Conservation (phyloP, 2,329 filamentous ascomycete species). For the Lasiodiplodia theobromae region DNA sequence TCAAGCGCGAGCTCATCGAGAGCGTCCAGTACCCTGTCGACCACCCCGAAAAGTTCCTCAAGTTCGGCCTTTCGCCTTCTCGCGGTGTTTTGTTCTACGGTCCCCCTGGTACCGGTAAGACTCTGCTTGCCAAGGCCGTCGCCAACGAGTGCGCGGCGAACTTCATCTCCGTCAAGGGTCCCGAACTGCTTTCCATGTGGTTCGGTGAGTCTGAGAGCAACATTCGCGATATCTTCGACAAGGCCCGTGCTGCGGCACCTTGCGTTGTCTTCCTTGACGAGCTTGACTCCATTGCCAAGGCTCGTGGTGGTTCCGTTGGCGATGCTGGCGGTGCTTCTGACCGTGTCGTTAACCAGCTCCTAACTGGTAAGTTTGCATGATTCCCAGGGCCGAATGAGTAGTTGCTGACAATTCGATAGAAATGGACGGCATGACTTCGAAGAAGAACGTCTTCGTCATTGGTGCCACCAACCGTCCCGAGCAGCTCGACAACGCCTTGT, state of each 20-base stretch:
- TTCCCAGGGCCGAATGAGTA: background rate
- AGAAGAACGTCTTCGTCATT: constrained; percentile 99
- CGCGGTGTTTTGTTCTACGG: constrained; percentile 99
- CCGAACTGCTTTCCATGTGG: constrained; percentile 99
- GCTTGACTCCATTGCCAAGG: constrained; percentile 98
- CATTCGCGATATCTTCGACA: constrained; percentile 99
- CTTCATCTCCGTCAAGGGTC: constrained; percentile 99
- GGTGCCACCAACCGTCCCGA: constrained; percentile 98
- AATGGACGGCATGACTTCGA: constrained; percentile 99
- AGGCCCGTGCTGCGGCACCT: constrained; percentile 95
- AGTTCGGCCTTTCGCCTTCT: constrained; percentile 97
- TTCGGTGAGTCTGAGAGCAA: constrained; percentile 99
- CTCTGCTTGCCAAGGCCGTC: constrained; percentile 97
- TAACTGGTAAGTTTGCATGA: constrained; percentile 74
- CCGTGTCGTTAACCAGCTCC: constrained; percentile 99
- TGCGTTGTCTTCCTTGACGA: constrained; percentile 99
- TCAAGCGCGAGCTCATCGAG: constrained; percentile 99
- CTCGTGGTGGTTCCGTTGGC: constrained; percentile 93
- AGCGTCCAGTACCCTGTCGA: constrained; percentile 99
- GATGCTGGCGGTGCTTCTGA: constrained; percentile 98
- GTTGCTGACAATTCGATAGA: constrained; percentile 64
- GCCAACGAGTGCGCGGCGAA: constrained; percentile 99
- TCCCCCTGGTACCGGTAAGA: constrained; percentile 99
- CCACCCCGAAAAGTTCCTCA: constrained; percentile 99
- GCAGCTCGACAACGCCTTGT: constrained; percentile 96